Conservation (phyloP, 441 rosid genomes). For the Adansonia madagascariensis region DNA sequence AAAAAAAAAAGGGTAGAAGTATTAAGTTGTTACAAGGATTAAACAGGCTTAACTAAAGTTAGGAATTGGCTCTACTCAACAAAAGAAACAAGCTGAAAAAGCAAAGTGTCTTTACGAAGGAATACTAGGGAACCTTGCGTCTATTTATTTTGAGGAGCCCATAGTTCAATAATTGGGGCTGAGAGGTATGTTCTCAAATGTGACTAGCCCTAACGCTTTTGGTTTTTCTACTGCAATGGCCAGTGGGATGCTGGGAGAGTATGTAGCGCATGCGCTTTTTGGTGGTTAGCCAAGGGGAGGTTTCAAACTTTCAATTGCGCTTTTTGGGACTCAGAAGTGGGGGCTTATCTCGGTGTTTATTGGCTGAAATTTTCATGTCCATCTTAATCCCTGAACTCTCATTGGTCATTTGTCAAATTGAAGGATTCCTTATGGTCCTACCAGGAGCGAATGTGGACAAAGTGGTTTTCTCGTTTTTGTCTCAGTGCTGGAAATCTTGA, state of each 20-base stretch:
- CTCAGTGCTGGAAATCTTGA: conserved; percentile 2
- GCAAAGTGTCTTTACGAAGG: conserved; percentile 28
- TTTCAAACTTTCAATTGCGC: background rate
- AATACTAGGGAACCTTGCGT: conserved; percentile 18
- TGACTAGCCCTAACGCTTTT: conserved; percentile 24
- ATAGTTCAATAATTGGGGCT: conserved; percentile 28
- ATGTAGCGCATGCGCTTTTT: conserved; percentile 32
- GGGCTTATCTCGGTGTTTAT: conserved; percentile 48
- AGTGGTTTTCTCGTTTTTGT: background rate
- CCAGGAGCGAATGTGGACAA: background rate
- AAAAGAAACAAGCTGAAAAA: background rate
- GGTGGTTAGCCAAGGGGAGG: conserved; percentile 20
- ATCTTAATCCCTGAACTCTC: conserved; percentile 40
- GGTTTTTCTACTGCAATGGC: background rate
- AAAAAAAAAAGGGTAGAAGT: too few relatives aligned
- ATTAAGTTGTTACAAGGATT: too few relatives aligned
- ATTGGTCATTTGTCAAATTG: conserved; percentile 44
- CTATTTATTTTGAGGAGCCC: conserved; percentile 27
- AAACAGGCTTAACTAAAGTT: too few relatives aligned
- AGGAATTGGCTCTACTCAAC: background rate
- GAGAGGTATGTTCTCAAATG: conserved; percentile 18
- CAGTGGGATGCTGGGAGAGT: background rate
- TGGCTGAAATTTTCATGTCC: conserved; percentile 41
- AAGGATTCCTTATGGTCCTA: conserved; percentile 47
- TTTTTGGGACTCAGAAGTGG: conserved; percentile 38